Conservation (phyloP, 768 basidiomycete genomes). For the Tricholoma sp. region DNA sequence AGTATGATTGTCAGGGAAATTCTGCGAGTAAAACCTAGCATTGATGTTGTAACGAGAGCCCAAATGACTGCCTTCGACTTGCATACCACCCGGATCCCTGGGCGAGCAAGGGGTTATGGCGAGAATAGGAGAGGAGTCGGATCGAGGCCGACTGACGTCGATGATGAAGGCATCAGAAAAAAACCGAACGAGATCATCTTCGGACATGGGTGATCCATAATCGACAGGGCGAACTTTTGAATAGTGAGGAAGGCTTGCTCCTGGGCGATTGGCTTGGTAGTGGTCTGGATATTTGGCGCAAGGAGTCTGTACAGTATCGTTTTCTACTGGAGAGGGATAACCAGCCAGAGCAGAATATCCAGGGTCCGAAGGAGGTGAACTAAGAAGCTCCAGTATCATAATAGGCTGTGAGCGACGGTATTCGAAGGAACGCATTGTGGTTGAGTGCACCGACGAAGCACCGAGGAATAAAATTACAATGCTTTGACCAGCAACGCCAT, state of each 20-base stretch:
- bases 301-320: slow-evolving; percentile 37
- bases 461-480: background rate
- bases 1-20: slow-evolving; percentile 56
- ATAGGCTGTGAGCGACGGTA: slow-evolving; percentile 18
- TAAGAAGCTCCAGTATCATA: slow-evolving; percentile 21
- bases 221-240: slow-evolving; percentile 6
- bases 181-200: slow-evolving; percentile 5
- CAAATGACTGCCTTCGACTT: slow-evolving; percentile 7
- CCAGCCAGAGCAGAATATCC: slow-evolving; percentile 24
- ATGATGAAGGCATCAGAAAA: slow-evolving; percentile 10
- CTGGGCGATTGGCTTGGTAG: background rate
- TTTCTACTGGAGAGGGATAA: slow-evolving; percentile 31
- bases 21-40: slow-evolving; percentile 30
- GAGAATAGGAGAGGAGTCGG: background rate
- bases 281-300: slow-evolving; percentile 23
- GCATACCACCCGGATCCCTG: background rate
- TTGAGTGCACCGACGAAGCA: background rate
- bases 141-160: background rate
- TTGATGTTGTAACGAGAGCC: slow-evolving; percentile 23
- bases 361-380: slow-evolving; percentile 22
- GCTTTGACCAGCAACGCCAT: slow-evolving; percentile 8
- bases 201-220: slow-evolving; percentile 9
- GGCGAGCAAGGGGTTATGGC: slow-evolving; percentile 4
- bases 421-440: slow-evolving; percentile 15
- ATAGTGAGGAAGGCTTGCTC: slow-evolving; percentile 5